Conservation (phyloP, 352 stramenopile genomes). For the Pythium aristosporum region DNA sequence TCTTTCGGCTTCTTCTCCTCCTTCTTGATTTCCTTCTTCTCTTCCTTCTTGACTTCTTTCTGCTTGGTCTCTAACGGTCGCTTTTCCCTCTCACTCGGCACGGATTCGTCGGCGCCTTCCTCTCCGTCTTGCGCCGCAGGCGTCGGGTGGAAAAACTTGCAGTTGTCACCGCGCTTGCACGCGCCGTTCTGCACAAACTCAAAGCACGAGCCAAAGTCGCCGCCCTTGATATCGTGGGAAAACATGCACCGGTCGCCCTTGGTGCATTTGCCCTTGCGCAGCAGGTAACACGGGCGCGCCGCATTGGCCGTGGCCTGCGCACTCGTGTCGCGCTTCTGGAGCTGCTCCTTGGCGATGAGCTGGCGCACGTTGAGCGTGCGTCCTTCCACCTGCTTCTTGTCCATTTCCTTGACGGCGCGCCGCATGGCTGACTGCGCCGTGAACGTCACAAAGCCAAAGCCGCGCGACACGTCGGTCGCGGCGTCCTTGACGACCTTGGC, state of each 20-base stretch:
- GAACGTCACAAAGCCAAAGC: slow-evolving; percentile 87
- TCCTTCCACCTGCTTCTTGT: slow-evolving; percentile 70
- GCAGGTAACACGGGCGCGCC: slow-evolving; percentile 61
- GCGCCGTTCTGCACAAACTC: slow-evolving; percentile 71
- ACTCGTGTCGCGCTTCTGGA: slow-evolving; percentile 40
- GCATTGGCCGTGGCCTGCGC: slow-evolving; percentile 36
- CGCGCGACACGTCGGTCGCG: slow-evolving; percentile 55
- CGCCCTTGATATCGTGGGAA: slow-evolving; percentile 71
- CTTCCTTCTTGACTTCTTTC: slow-evolving; percentile 4
- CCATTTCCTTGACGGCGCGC: slow-evolving; percentile 70
- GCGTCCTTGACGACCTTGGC: slow-evolving; percentile 74
- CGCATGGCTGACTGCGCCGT: slow-evolving; percentile 65
- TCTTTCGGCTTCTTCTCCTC: background rate
- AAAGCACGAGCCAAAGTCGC: slow-evolving; percentile 78
- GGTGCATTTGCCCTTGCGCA: slow-evolving; percentile 79
- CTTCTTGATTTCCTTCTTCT: slow-evolving; percentile 5
- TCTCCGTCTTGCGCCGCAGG: slow-evolving; percentile 13
- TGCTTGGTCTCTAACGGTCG: slow-evolving; percentile 1
- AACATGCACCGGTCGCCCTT: slow-evolving; percentile 70
- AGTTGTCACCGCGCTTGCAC: slow-evolving; percentile 71
- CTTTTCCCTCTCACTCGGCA: background rate
- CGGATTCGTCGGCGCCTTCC: slow-evolving; percentile 6
- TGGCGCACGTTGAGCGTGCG: slow-evolving; percentile 76
- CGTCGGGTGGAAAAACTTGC: slow-evolving; percentile 64
- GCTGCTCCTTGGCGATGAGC: slow-evolving; percentile 70